Conservation (phyloP, 78 protist species). For the Blattamonas nauphoetae region DNA sequence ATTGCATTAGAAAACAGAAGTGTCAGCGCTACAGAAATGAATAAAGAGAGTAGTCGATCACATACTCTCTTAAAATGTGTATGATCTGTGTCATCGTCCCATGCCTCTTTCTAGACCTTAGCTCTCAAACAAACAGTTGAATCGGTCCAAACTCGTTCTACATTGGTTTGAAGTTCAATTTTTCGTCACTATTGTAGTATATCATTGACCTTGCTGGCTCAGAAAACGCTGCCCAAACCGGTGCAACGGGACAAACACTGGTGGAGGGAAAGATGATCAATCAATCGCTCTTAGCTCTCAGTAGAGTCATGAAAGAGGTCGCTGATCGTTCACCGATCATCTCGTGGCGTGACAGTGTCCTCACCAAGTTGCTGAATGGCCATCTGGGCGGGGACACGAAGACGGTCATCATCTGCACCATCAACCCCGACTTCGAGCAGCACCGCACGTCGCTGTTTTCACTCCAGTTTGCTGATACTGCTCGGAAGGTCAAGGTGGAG, state of each 20-base stretch:
- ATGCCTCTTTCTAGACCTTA: neutral
- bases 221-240: neutral
- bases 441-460: neutral
- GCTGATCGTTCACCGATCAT: neutral
- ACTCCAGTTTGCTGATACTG: neutral
- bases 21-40: neutral
- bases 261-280: neutral
- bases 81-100: neutral
- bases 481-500: neutral
- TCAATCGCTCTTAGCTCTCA: neutral
- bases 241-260: neutral
- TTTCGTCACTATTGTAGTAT: neutral
- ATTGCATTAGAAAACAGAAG: neutral
- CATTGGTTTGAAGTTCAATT: neutral
- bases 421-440: neutral
- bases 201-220: slow-evolving; percentile 16
- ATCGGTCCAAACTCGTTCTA: neutral
- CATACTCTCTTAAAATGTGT: neutral
- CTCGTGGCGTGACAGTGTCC: neutral
- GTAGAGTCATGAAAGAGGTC: neutral
- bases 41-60: neutral
- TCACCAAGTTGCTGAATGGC: neutral
- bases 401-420: neutral
- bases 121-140: neutral
- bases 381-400: neutral